Percentiles rank a stretch among this genome's conserved stretches.
These are phyloP conservation scores for Dentipellis fragilis DNA, from an alignment of 768 basidiomycete genomes.

Conservation along the genomic window DNA sequence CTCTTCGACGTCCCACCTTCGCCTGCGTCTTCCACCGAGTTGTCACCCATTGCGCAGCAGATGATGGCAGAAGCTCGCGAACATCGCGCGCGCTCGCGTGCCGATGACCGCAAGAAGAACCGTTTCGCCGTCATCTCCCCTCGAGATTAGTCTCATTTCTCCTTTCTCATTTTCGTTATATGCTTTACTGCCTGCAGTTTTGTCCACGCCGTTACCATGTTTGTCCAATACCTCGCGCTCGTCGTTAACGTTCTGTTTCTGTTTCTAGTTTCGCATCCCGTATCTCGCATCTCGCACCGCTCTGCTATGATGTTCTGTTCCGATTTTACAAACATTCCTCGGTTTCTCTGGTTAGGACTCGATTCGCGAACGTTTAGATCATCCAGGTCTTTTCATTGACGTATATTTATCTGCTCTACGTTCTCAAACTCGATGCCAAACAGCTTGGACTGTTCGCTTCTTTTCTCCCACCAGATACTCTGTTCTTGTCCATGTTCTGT, in stretches of 20 bases:
- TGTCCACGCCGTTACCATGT: neutral
- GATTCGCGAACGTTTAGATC: neutral
- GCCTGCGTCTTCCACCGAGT: constrained; percentile 62
- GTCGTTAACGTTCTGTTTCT: neutral
- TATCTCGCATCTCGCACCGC: neutral
- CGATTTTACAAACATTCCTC: no score
- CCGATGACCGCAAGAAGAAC: constrained; percentile 3
- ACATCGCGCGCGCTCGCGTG: constrained; percentile 21
- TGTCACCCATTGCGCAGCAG: constrained; percentile 57
- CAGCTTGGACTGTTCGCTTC: no score
- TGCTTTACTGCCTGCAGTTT: neutral
- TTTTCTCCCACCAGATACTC: no score
- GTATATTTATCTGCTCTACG: neutral
- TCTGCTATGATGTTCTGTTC: no score
- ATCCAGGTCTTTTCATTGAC: neutral
- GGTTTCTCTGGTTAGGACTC: neutral
- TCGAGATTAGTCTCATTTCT: neutral
- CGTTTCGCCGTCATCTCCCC: constrained; percentile 1
- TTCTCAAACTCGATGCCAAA: no score
- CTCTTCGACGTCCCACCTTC: constrained; percentile 36
- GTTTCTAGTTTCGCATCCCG: neutral
- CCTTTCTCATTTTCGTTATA: neutral
- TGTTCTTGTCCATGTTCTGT: no score
- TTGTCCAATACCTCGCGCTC: neutral
- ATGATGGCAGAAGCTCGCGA: constrained; percentile 57